Evolutionary conservation across 345 rosid species (phyloP), one percentile per base, ranked within the genome.

Genomic region (Abelmoschus esculentus): DNA sequence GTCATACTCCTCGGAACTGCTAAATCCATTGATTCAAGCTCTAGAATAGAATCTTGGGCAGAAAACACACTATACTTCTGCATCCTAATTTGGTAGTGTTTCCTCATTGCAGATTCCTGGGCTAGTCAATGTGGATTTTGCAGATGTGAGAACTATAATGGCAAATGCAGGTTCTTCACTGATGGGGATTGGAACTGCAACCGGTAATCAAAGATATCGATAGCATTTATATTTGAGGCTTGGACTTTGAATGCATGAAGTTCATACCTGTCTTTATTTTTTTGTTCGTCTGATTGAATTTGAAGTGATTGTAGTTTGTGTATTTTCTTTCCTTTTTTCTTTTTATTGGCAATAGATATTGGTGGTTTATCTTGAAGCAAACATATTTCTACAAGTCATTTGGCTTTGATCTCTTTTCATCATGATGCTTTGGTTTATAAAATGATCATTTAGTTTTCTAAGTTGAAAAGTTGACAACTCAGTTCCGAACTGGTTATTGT

Each of bases 121-220:
- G 65, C 84, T 95, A 73, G 96, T 95, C 56, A 95, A 95, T 73
- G 99, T 95, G 80, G 99, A 91, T 77, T 91, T 95, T 84, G 99
- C 96, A 70, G 99, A 95, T 76, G 99, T 95, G 76, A 87, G 96
- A 58, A 90, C 99, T 75, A 90, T 95, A 76, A 95, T 95, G 99
- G 93, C 90, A 60, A 90, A 84, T 83, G 97, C 97, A 6, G 99
- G 99, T 15, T 95, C 99, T 80, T 91, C 99, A 32, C 66, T 95
- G 72, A 89, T 95, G 99, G 99, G 96, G 70, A 95, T 95, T 66
- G 97, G 99, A 84, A 89, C 90, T 74, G 99, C 97, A 75, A 89
- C 97, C 40, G 96, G 96, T 91, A 82, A 76, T 54, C 28, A 18
- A 54, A 54, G 58, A 36, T 32, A 14, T 22, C 8, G 0, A 34